Base-by-base conservation (phyloP, 2,329 filamentous ascomycete genomes). In the Sporothrix curviconia region DNA sequence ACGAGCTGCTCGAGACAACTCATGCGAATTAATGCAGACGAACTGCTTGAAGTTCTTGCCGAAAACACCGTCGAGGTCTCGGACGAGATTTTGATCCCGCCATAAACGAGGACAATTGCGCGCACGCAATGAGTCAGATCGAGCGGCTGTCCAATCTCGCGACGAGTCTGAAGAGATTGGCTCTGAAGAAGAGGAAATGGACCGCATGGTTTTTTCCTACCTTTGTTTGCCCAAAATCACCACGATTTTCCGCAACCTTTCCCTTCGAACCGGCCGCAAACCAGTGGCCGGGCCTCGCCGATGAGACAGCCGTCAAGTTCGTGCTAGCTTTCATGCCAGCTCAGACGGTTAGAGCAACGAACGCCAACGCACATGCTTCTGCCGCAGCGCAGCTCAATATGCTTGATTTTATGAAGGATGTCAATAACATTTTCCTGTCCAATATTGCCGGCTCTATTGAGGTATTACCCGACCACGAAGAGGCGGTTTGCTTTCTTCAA, bases 331-430 rank as follows among this genome's bases (percentile, higher is more conserved):
- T n/a, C n/a, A n/a, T n/a, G n/a, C n/a, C n/a, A n/a, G n/a, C n/a
- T n/a, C n/a, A n/a, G n/a, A n/a, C n/a, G n/a, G n/a, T n/a, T n/a
- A n/a, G n/a, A n/a, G n/a, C n/a, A n/a, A n/a, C n/a, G n/a, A n/a
- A n/a, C n/a, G n/a, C n/a, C n/a, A n/a, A 96, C 92, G 4, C 86
- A 90, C 64, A 89, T 92, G 79, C 80, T 97, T 30, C 75, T 97
- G n/a, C 42, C 84, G 90, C 39, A 90, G n/a, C 85, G 3, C 82
- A 94, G 63, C 78, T 82, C 66, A 96, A 96, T 71, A 94, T 89
- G 0, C 76, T 96, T 63, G 94, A 99, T 71, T 92, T 97, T 66
- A 95, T 96, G 89, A 99, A 99, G 73, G 94, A 99, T n/a, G n/a
- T n/a, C 70, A 78, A 91, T 30, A 83, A 97, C 58, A 86, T 90